Base-by-base conservation (phyloP, 1,284 basidiomycete species). In the Leccinum cinnamomeum region DNA sequence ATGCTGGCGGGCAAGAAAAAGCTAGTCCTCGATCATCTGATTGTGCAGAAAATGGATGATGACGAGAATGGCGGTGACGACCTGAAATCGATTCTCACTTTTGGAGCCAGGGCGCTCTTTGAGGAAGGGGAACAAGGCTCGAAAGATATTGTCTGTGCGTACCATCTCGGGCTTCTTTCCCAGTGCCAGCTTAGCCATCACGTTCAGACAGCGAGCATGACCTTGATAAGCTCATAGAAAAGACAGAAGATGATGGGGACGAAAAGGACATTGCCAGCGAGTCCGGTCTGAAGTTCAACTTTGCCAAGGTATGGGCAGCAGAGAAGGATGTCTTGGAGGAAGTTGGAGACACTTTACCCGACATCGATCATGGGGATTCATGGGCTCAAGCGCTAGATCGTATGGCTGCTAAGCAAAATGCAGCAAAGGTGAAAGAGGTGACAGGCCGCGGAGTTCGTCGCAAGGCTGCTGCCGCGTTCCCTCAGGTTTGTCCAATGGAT, bases 1-100 rank as follows among this genome's bases (percentile, higher is more conserved):
- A 85, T 95, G 76, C 88, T 92, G 75, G 86, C 87, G 18, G 92
- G 92, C 33, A 95, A 95, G 80, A 92, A 92, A 79, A 97, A 96
- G 75, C 83, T 96, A 48, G 89, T 94, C 7, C 80, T 97, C 4
- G 94, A 96, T 70, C 94, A 97, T 77, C 79, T 97, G 14, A 95
- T 97, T 63, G 94, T 94, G 5, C 94, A 96, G 77, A 94, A 94
- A 74, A 94, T 28, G 87, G 91, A 93, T 67, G 85, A 88, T 63
- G 87, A 90, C 58, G 90, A 90, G 54, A 86, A 87, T 33, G 84
- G 82, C 25, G 82, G 86, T 59, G 88, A 90, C 66, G 85, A 94
- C 67, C 79, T 94, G 10, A 85, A 89, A 70, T 92, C 90, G 2
- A 91, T 95, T 66, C 81, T 96, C 5, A 90, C 91, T 20, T 92